Base-by-base conservation (phyloP, 140 eudicot genomes). In the Erigeron philadelphicus region DNA sequence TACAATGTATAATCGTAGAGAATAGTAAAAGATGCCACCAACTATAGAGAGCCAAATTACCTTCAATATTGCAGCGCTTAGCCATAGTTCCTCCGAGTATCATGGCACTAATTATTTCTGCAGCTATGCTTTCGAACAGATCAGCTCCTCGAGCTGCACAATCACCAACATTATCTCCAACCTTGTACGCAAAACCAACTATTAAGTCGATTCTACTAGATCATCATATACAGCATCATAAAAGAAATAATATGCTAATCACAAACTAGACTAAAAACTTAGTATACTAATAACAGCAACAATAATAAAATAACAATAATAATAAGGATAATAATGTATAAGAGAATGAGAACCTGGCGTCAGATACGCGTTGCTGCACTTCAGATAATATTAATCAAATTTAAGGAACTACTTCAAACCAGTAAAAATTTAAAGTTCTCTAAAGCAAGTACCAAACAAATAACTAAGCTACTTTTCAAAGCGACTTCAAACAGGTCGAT, bases 111-210 rank as follows among this genome's bases (percentile, higher is more conserved):
- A 92, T 92, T 12, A 92, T 92, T 81, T 92, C 98, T 15, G 98
- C 98, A 75, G 98, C 98, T 47, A 92, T 92, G 76, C 98, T 92
- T 87, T 92, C 98, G 64, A 93, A 93, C 9, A 93, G 83, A 80
- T 93, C 98, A 56, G 98, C 96, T 72, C 98, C 98, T 78, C 96
- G 82, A 68, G 96, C 98, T 65, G 98, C 98, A 87, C 96, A 89
- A 64, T 93, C 98, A 74, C 98, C 98, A 35, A 93, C 98, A 79
- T 93, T 93, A 80, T 93, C 98, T 64, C 98, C 98, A 58, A 93
- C 98, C 96, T 93, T 79, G 58, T 49, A 38, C 53, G 69, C 60
- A 64, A 70, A 55, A 62, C 62, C 61, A 69, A 44, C 52, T 38
- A 8, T 64, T 71, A 12, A 72, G 61, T 66, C 68, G 11, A 68